These are phyloP conservation scores for Clavaria fumosa DNA, from an alignment of 768 basidiomycete species.

Conservation along the genomic window DNA sequence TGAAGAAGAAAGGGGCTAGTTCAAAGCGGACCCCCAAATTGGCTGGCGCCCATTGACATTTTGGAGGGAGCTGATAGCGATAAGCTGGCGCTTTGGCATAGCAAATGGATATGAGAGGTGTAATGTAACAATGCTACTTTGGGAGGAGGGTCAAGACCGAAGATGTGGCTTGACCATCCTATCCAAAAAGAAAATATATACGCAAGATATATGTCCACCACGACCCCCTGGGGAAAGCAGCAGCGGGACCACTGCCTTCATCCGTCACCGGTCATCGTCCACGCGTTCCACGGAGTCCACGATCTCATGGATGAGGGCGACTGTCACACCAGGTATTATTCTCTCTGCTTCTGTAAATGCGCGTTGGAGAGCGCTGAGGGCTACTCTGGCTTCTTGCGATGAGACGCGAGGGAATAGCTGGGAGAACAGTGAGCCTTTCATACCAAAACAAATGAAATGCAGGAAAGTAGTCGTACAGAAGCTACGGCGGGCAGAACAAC, in stretches of 20 bases:
- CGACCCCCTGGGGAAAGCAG: not conserved
- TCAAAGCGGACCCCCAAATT: slow-evolving; percentile 37
- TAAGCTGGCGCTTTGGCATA: no score
- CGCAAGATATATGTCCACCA: no score
- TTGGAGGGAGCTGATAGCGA: no score
- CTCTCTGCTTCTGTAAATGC: slow-evolving; percentile 93
- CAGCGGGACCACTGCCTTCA: not conserved
- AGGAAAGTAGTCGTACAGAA: slow-evolving; percentile 43
- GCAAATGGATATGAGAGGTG: no score
- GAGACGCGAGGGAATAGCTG: slow-evolving; percentile 88
- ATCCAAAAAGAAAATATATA: no score
- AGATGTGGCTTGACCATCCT: no score
- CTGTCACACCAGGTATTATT: slow-evolving; percentile 86
- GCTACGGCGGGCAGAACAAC: slow-evolving; percentile 94
- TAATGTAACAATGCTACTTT: no score
- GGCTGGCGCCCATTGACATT: not conserved
- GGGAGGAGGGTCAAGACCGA: no score
- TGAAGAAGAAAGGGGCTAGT: slow-evolving; percentile 50
- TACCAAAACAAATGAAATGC: slow-evolving; percentile 1
- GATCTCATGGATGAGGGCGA: slow-evolving; percentile 88
- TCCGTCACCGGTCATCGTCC: slow-evolving; percentile 48
- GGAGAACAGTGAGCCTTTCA: slow-evolving; percentile 6
- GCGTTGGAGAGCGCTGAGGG: slow-evolving; percentile 71
- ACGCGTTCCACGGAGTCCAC: slow-evolving; percentile 87
- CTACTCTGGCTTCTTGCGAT: slow-evolving; percentile 80